phyloP scores from a whole-genome alignment of 2,329 filamentous ascomycete species.

The Ascochyta lentis region DNA sequence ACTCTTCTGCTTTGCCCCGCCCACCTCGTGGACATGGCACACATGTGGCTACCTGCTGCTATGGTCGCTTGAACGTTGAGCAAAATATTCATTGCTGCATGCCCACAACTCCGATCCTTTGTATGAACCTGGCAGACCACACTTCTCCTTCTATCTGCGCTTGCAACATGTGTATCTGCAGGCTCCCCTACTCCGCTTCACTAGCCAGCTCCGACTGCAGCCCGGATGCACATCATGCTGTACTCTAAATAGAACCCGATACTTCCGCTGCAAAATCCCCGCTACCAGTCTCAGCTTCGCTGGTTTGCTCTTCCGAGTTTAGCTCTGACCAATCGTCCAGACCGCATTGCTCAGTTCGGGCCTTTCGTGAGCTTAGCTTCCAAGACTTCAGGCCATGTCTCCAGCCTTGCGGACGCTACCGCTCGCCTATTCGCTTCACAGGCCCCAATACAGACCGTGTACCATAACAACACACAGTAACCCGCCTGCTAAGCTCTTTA shows the following conservation, averaged over 20 bases:
- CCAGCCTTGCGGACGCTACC: conserved; percentile 1
- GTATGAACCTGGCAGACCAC: not conserved
- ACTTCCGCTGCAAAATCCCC: not conserved
- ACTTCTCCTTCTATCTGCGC: too few relatives aligned
- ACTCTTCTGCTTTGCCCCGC: not conserved
- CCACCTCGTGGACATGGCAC: not conserved
- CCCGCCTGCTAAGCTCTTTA: not conserved
- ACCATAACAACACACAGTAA: not conserved
- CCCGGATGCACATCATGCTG: not conserved
- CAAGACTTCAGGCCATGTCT: not conserved
- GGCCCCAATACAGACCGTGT: not conserved
- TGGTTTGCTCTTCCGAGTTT: not conserved
- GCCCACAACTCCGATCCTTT: not conserved
- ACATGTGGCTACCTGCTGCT: not conserved
- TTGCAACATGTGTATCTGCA: not conserved
- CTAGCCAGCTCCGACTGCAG: not conserved
- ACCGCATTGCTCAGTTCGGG: conserved; percentile 8
- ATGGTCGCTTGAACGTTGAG: not conserved
- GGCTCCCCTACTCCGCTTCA: not conserved
- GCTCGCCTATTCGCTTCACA: not conserved
- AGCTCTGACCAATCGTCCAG: not conserved
- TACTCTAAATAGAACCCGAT: not conserved
- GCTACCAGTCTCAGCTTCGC: not conserved
- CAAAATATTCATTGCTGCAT: not conserved
- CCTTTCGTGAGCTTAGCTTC: not conserved